phyloP scores from a whole-genome alignment of 2,329 filamentous ascomycete species.

The Ceratocystis cacaofunesta region DNA sequence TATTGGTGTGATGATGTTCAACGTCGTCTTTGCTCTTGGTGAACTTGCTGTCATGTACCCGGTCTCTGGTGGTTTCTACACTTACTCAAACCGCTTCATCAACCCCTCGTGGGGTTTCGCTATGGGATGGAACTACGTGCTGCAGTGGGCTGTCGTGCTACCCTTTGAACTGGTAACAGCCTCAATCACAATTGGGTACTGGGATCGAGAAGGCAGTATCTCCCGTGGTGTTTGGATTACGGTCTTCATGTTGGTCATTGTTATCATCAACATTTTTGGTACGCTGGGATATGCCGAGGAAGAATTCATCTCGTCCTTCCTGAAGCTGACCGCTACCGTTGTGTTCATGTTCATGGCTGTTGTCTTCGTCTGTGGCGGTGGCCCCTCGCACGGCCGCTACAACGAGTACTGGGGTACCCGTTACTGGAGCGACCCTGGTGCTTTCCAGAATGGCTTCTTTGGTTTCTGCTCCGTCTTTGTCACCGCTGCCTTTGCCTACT shows the following conservation, averaged over 20 bases:
- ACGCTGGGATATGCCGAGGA: conserved; percentile 39
- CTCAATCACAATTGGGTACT: conserved; percentile 37
- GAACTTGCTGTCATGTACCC: conserved; percentile 48
- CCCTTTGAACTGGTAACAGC: conserved; percentile 38
- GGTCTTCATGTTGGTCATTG: conserved; percentile 35
- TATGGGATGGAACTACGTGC: conserved; percentile 37
- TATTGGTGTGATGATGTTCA: conserved; percentile 46
- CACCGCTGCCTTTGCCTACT: conserved; percentile 53
- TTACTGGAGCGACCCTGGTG: conserved; percentile 31
- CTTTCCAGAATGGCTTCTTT: conserved; percentile 54
- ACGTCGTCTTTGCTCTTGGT: conserved; percentile 45
- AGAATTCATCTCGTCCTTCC: conserved; percentile 39
- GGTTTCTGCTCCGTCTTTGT: conserved; percentile 56
- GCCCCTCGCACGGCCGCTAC: conserved; percentile 31
- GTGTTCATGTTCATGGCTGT: conserved; percentile 49
- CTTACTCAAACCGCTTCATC: conserved; percentile 45
- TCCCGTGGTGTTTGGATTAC: conserved; percentile 38
- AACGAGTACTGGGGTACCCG: conserved; percentile 30
- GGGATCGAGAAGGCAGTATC: conserved; percentile 28
- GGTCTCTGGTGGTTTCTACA: conserved; percentile 48
- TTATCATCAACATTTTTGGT: conserved; percentile 40
- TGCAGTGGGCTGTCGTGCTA: conserved; percentile 37
- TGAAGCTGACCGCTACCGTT: conserved; percentile 42
- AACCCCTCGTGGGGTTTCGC: conserved; percentile 46
- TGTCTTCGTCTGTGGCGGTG: conserved; percentile 42